Conservation (phyloP, 169 alveolate species). For the Plasmodium sp. region DNA sequence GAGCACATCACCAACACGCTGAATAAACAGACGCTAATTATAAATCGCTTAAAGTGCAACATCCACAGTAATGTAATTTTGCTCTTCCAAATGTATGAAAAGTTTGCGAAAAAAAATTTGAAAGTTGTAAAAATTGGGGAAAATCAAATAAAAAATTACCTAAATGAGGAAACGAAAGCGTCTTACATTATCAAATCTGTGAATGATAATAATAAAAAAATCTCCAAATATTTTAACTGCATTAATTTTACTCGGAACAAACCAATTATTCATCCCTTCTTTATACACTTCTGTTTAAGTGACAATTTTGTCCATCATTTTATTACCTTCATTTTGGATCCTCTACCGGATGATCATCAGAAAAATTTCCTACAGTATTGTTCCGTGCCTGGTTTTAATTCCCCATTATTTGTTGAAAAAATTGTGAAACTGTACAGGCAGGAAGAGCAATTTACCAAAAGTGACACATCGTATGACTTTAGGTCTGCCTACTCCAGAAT, state of each 20-base stretch:
- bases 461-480: constrained; percentile 40
- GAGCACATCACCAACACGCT: constrained; percentile 29
- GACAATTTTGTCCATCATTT: constrained; percentile 40
- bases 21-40: constrained; percentile 41
- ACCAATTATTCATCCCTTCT: constrained; percentile 74
- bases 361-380: constrained; percentile 67
- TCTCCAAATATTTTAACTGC: constrained; percentile 40
- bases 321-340: constrained; percentile 54
- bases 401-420: constrained; percentile 35
- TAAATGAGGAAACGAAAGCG: constrained; percentile 20
- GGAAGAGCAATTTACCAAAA: constrained; percentile 57
- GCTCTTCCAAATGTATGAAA: constrained; percentile 37
- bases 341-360: constrained; percentile 51
- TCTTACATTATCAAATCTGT: constrained; percentile 13
- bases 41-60: constrained; percentile 34
- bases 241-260: constrained; percentile 67
- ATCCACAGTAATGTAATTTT: constrained; percentile 8
- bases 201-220: constrained; percentile 30
- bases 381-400: constrained; percentile 63
- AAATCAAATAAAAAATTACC: constrained; percentile 12
- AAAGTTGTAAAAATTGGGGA: constrained; percentile 38
- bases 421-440: constrained; percentile 21
- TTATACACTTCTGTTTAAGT: constrained; percentile 53
- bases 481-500: constrained; percentile 51
- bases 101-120: constrained; percentile 31